A percentile compares a stretch with the other conserved stretches of the same genome.
Conservation (phyloP, 305 asterid genomes). For the Solanum aculeatissimum region DNA sequence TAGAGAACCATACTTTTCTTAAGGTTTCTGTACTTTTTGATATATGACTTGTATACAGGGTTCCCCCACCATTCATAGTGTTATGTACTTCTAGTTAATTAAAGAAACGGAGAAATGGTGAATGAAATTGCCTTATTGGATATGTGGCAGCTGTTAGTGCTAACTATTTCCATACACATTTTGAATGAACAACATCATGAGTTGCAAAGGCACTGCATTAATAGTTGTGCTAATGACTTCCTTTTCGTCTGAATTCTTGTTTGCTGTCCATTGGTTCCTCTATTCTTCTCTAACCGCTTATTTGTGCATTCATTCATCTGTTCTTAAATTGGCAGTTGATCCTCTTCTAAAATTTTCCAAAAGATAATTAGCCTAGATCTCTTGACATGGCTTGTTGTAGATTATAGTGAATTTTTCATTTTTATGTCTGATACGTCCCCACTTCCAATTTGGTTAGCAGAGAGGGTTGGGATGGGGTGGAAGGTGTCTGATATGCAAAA, state of each 20-base stretch:
- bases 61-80: neutral
- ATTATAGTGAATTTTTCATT: neutral
- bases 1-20: neutral
- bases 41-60: neutral
- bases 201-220: neutral
- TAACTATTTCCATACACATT: neutral
- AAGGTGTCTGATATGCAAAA: neutral
- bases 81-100: neutral
- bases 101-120: neutral
- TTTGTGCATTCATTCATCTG: neutral
- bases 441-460: neutral
- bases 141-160: neutral
- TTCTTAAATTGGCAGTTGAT: neutral
- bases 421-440: neutral
- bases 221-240: neutral
- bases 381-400: neutral
- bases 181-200: neutral
- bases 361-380: neutral
- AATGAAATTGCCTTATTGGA: neutral
- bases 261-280: neutral
- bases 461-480: neutral
- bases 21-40: neutral
- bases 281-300: neutral
- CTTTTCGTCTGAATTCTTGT: neutral
- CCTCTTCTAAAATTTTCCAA: neutral